Evolutionary conservation across 345 rosid genomes (phyloP), one percentile per base, ranked within the genome.

Genomic region (Sonneratia caseolaris): DNA sequence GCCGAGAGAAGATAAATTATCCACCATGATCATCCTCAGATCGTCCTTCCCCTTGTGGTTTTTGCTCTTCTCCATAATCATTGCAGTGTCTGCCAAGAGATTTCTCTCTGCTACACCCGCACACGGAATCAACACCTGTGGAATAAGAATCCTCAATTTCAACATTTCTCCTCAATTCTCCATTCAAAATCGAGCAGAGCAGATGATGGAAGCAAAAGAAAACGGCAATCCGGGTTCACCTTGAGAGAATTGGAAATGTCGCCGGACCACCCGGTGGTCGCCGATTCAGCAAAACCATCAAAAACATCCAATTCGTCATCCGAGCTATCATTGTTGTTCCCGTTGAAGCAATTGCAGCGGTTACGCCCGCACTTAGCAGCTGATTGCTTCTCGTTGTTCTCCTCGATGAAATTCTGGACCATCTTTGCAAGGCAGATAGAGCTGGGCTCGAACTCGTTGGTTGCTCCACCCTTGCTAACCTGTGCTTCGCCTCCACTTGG

Each of bases 281-380:
- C 49, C 15, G 88, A 78, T 12, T 89, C 92, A 4, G 74, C 37
- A 16, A 81, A 83, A 43, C 83, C 81, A 16, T 80, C 83, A 66
- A 88, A 84, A 37, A 82, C 80, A 76, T 89, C 96, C 42, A 79
- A 77, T 73, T 92, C 99, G 67, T 95, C 99, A 65, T 90, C 94
- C 68, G 96, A 89, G 82, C 91, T 90, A 71, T 84, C 91, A 32
- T 81, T 89, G 72, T 88, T 92, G 3, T 47, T 47, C 51, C 89
- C 92, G 77, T 90, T 90, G 68, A 95, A 95, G 94, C 98, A 92
- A 75, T 88, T 92, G 86, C 99, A 89, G 77, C 99, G 91, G 68
- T 87, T 85, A 61, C 97, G 89, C 73, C 89, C 86, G 70, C 91
- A 86, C 83, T 88, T 87, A 3, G 83, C 83, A 8, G 79, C 49